Conservation (phyloP, 164 flowering plant species). For the Chimonanthus salicifolius region DNA sequence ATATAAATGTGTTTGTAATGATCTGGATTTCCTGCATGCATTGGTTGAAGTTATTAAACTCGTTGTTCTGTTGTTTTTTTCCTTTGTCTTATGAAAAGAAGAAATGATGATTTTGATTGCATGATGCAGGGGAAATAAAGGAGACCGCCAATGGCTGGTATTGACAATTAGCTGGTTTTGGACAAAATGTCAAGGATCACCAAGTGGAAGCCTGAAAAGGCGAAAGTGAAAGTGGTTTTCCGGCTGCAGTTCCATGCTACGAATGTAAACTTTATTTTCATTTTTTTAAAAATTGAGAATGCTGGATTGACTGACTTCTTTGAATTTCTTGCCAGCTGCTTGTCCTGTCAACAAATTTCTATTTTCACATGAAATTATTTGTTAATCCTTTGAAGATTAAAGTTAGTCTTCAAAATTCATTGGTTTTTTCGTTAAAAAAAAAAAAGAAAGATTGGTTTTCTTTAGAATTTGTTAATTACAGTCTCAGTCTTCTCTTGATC, state of each 20-base stretch:
- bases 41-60: background rate
- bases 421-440: background rate
- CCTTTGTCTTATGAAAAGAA: background rate
- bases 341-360: background rate
- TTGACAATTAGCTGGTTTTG: conserved; percentile 11
- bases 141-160: conserved; percentile 16
- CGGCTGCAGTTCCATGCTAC: conserved; percentile 97
- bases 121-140: conserved; percentile 7
- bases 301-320: background rate
- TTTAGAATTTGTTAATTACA: too few species aligned
- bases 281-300: conserved; percentile 4
- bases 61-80: background rate
- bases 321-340: background rate
- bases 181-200: conserved; percentile 68
- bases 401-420: background rate
- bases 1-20: background rate
- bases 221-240: conserved; percentile 90
- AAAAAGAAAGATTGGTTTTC: background rate
- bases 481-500: background rate
- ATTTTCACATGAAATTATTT: background rate
- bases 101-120: background rate
- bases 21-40: background rate
- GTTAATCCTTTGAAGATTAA: background rate
- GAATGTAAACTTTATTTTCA: conserved; percentile 52
- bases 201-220: conserved; percentile 89